Evolutionary conservation across 345 rosid species (phyloP), one percentile per base, ranked within the genome.

Genomic region (Eucalyptus pumila): DNA sequence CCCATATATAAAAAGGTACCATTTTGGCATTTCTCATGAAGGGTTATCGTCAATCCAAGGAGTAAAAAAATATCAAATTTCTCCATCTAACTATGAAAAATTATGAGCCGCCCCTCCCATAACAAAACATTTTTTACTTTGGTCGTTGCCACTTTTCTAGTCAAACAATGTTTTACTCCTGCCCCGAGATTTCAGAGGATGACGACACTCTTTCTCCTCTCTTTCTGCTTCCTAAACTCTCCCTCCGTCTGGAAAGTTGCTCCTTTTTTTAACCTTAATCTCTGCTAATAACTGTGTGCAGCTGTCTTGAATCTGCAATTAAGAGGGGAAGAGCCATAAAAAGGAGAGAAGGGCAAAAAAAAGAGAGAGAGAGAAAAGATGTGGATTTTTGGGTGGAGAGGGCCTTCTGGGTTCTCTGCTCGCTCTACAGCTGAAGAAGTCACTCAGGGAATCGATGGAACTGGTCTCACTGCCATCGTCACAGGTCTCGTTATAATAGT

Each of bases 391-490:
- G 51, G 51, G 56, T 30, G 56, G 51, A 48, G 17, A 48, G 34
- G 87, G 58, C 51, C 51, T 85, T 85, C 87, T 85, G 51, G 54
- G 9, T 48, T 26, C 56, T 93, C 94, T 19, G 91, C 92, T 7
- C 24, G 88, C 47, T 92, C 93, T 50, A 92, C 93, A 3, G 93
- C 93, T 9, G 93, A 92, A 87, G 90, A 93, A 86, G 94, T 93
- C 51, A 94, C 95, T 23, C 88, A 88, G 40, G 94, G 94, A 85
- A 87, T 93, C 81, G 94, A 94, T 89, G 93, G 92, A n/a, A 86
- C 92, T 87, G 94, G 91, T 72, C 92, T 93, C 89, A 94, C 95
- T 85, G 94, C 95, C 87, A 85, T 93, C 51, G 90, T 94, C 86
- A 93, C 94, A 87, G 94, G 94, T 93, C 56, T 37, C 58, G 30